These are phyloP conservation scores for Cladosporium sp. DNA, from an alignment of 2,329 filamentous ascomycete genomes.

Conservation along the genomic window DNA sequence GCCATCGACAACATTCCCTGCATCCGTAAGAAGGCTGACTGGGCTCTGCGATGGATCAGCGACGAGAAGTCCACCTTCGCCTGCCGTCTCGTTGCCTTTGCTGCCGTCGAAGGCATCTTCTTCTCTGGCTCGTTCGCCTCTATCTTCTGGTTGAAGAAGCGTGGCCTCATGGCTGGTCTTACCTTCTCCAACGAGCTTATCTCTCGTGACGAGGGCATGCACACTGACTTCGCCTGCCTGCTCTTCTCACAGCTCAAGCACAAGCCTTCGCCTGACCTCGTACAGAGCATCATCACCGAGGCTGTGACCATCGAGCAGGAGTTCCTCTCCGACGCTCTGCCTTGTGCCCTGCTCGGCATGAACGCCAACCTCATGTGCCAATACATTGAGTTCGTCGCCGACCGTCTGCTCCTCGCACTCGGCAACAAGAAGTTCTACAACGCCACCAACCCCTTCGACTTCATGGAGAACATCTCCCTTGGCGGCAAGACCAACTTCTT, in stretches of 20 bases:
- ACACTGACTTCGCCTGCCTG: constrained; percentile 98
- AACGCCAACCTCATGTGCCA: constrained; percentile 97
- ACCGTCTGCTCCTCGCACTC: constrained; percentile 87
- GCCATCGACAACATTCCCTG: constrained; percentile 98
- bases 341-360: constrained; percentile 93
- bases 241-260: constrained; percentile 96
- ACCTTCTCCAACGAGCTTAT: constrained; percentile 99
- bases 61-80: constrained; percentile 94
- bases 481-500: constrained; percentile 99
- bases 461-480: constrained; percentile 99
- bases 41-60: constrained; percentile 92
- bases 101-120: constrained; percentile 98
- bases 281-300: constrained; percentile 88
- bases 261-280: constrained; percentile 77
- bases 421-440: constrained; percentile 96
- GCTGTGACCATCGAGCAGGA: constrained; percentile 95
- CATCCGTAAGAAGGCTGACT: constrained; percentile 98
- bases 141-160: constrained; percentile 99
- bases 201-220: constrained; percentile 97
- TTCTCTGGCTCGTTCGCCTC: constrained; percentile 98
- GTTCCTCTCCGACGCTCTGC: constrained; percentile 94
- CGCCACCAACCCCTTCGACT: constrained; percentile 94
- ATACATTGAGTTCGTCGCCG: constrained; percentile 99
- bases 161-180: constrained; percentile 95
- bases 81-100: constrained; percentile 92